Percentiles rank a stretch among this genome's conserved stretches.
Conservation (phyloP, 169 alveolate genomes). For the Plasmodium inui region DNA sequence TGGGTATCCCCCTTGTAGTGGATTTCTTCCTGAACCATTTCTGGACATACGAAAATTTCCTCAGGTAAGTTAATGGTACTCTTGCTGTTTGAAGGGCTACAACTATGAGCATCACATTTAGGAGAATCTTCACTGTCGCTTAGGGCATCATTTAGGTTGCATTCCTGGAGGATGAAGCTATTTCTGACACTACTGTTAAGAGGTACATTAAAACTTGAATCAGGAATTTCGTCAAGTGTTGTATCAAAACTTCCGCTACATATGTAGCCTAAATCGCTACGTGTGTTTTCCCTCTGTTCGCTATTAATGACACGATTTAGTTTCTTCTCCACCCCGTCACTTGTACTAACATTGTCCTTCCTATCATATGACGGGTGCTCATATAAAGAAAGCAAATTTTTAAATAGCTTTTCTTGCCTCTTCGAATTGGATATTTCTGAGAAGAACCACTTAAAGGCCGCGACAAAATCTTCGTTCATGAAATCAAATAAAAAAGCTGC, state of each 20-base stretch:
- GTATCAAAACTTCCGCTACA: neutral
- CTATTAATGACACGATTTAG: neutral
- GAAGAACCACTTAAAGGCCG: constrained; percentile 59
- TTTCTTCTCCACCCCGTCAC: neutral
- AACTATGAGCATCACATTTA: neutral
- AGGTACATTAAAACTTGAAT: neutral
- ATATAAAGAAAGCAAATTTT: constrained; percentile 47
- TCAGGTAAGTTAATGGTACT: constrained; percentile 30
- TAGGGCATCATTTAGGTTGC: constrained; percentile 7
- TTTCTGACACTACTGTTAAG: neutral
- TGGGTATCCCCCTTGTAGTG: neutral
- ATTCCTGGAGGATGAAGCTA: neutral
- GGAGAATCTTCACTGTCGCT: neutral
- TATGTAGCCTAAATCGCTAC: neutral
- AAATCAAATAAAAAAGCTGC: constrained; percentile 70
- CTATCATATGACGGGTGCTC: constrained; percentile 29
- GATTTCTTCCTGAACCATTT: constrained; percentile 12
- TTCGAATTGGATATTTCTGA: constrained; percentile 24
- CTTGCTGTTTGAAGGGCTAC: neutral
- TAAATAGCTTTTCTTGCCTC: constrained; percentile 36
- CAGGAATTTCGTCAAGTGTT: neutral
- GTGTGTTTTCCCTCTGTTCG: neutral
- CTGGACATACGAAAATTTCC: constrained; percentile 60
- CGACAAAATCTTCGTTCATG: constrained; percentile 68
- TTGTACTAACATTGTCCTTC: neutral